Evolutionary conservation across 192 early-diverging fungal genomes (phyloP), one percentile per base, ranked within the genome.

Genomic region (Coemansia reversa): DNA sequence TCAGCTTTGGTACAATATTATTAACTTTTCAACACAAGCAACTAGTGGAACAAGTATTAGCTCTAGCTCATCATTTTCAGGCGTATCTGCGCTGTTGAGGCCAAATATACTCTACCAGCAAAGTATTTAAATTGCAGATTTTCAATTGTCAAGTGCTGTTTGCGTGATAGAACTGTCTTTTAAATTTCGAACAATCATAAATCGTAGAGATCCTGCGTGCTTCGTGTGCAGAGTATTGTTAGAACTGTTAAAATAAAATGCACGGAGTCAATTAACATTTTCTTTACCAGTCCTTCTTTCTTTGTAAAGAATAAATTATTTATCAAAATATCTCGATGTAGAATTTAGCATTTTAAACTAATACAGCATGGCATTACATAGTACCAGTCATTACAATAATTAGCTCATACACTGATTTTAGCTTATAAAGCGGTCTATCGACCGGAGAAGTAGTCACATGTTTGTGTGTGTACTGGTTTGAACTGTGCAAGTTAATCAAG

Each of bases 321-420:
- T 0, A 24, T 24, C 20, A 67, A 75, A n/a, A 68, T 69, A 23
- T 75, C 72, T 0, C 66, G 66, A 18, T 69, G 73, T 35, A 69
- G 22, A n/a, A 66, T 69, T 0, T 27, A 23, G 49, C 49, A 57
- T 6, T 69, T 22, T 42, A 0, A n/a, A 60, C n/a, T 16, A 65
- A 60, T 22, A 29, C 55, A 16, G 9, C 7, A 32, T 68, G 66
- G 25, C 29, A 57, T 18, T 20, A 32, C 54, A 69, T 63, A 6
- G 54, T 67, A 51, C 65, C 67, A 1, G 53, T 45, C 29, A 66
- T 14, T 11, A 75, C 59, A 45, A 60, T 53, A 2, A 75, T 19
- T 3, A 69, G 52, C 58, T 75, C 66, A n/a, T 65, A 25, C 4
- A 55, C 62, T 4, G 51, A 64, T 0, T 47, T 12, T 0, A 65